phyloP scores from a whole-genome alignment of 2,329 filamentous ascomycete species.

The Stromatinia cepivora region DNA sequence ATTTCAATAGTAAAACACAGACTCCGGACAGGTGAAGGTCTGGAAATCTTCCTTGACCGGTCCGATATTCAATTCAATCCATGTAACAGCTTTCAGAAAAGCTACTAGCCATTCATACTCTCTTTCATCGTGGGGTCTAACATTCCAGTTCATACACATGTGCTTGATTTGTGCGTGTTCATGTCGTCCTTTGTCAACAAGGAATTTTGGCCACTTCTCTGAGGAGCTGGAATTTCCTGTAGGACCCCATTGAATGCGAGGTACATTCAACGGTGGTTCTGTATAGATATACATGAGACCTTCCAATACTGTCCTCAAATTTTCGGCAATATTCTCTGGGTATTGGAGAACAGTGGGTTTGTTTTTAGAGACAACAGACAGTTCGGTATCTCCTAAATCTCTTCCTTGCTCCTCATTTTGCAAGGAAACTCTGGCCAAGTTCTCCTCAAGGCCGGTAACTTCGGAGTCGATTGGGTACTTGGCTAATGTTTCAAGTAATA shows the following conservation, averaged over 20 bases:
- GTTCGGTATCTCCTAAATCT: too few relatives aligned
- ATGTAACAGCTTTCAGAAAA: slow-evolving; percentile 28
- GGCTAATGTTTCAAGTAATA: slow-evolving; percentile 9
- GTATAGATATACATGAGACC: slow-evolving; percentile 16
- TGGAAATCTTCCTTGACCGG: not conserved
- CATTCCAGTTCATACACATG: not conserved
- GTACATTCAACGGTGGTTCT: not conserved
- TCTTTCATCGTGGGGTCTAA: slow-evolving; percentile 24
- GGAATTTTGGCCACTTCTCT: slow-evolving; percentile 8
- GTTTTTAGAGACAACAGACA: not conserved
- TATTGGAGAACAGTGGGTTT: not conserved
- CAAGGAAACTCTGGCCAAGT: not conserved
- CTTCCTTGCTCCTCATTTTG: not conserved
- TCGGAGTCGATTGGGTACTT: not conserved
- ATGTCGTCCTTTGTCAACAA: not conserved
- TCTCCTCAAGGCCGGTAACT: not conserved
- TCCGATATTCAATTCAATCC: slow-evolving; percentile 28
- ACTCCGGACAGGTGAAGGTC: not conserved
- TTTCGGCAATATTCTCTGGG: not conserved
- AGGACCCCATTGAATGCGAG: not conserved
- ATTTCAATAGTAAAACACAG: not conserved
- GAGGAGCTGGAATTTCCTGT: not conserved
- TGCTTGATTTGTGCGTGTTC: not conserved
- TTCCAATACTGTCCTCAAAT: not conserved
- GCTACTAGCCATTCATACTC: slow-evolving; percentile 30